Base-by-base conservation (phyloP, 768 basidiomycete genomes). In the Lactifluus pinguis region DNA sequence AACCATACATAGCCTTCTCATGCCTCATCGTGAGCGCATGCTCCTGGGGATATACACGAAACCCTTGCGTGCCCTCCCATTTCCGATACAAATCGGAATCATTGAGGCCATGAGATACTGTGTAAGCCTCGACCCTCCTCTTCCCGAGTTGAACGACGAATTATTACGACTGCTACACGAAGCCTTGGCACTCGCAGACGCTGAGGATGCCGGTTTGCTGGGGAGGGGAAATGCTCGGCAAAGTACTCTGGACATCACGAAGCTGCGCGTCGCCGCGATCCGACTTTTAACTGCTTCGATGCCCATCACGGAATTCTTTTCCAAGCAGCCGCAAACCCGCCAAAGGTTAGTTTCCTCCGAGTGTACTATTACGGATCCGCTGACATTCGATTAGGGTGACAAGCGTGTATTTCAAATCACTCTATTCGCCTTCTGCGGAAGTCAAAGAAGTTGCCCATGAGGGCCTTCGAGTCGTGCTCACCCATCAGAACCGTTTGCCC, bases 391-490 rank as follows among this genome's bases (percentile, higher is more conserved):
- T 14, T 42, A 95, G 95, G 67, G 92, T 98, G 11, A 95, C 94
- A 17, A 80, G 89, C 39, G 90, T 98, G 21, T 98, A 98, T 75
- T 99, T 99, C 81, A 98, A 99, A 74, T 94, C 95, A 11, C 81
- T 99, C 36, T 99, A 99, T 73, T 95, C 95, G 7, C 81, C 86
- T 19, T 89, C 87, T 14, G 78, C 84, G 11, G 93, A 97, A 68
- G 89, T 99, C 64, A 98, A 98, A 70, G 87, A 94, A 65, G 94
- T 94, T 8, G 93, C 97, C 0, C 93, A 98, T 65, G 91, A 97
- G 63, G 93, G 93, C 34, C 81, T 98, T 42, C 82, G 87, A 61
- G 87, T 89, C 77, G 92, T 98, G 11, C 77, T 98, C 41, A 83
- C 83, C 4, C 88, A 93, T 68, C 95, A 98, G 71, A 86, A 84